Base-by-base conservation (phyloP, 257 asterid genomes). In the Jacaranda mimosifolia region DNA sequence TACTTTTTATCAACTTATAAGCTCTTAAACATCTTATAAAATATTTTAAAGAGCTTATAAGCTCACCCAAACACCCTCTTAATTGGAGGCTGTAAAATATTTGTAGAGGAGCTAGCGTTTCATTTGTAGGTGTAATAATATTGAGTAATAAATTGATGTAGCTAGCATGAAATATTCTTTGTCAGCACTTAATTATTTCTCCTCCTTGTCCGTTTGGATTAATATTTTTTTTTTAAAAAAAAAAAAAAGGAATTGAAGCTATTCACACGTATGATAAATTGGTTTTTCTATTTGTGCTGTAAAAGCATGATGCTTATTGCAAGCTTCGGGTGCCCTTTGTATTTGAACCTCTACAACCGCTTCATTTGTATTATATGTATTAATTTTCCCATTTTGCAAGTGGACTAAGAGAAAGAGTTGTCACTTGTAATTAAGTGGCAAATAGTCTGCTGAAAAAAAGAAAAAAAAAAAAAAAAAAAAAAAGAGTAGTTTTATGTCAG, bases 1-100 rank as follows among this genome's bases (percentile, higher is more conserved):
- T n/a, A n/a, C n/a, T n/a, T n/a, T n/a, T n/a, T n/a, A n/a, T n/a
- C n/a, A n/a, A n/a, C n/a, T n/a, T n/a, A n/a, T n/a, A n/a, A n/a
- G n/a, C n/a, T n/a, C n/a, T n/a, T n/a, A n/a, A n/a, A n/a, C n/a
- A n/a, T n/a, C n/a, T n/a, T n/a, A n/a, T n/a, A n/a, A n/a, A n/a
- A n/a, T n/a, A n/a, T n/a, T n/a, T n/a, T n/a, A n/a, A n/a, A n/a
- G n/a, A n/a, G n/a, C n/a, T n/a, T n/a, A n/a, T n/a, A n/a, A n/a
- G n/a, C n/a, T n/a, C n/a, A n/a, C n/a, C n/a, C n/a, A n/a, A n/a
- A n/a, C n/a, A n/a, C n/a, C n/a, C n/a, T n/a, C n/a, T n/a, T n/a
- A n/a, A n/a, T n/a, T 45, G 73, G 81, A 60, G 86, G 68, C 81
- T 78, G 88, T 81, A 82, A 82, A 85, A 89, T 86, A 69, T 75